Evolutionary conservation across 2,329 filamentous ascomycete species (phyloP), one percentile per base, ranked within the genome.

Genomic region (Verticillium klebahnii): DNA sequence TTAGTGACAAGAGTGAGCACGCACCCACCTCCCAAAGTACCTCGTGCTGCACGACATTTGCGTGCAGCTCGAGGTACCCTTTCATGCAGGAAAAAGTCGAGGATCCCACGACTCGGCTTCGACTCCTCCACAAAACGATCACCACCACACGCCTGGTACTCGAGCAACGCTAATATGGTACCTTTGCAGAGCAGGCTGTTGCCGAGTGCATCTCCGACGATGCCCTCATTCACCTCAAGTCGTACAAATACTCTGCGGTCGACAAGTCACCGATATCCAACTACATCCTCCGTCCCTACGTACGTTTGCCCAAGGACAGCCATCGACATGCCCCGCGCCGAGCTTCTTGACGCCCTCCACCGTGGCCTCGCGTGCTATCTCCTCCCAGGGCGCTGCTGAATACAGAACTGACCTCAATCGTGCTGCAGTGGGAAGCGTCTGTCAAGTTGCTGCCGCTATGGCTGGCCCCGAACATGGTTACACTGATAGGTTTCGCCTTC

Each of bases 391-490:
- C 37, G 54, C 58, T 54, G 32, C 61, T 65, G 56, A 58, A 23
- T 57, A n/a, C 19, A 65, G 34, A 58, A 12, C 45, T 56, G 31
- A 56, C 40, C 40, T 60, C 65, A 32, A 55, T 61, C 25, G 58
- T 63, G 62, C 57, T 69, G 71, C 76, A 98, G 94, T 99, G 95
- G 95, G 98, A 97, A 85, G 92, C 88, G 67, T 93, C 93, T 69
- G 95, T 98, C 69, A 88, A 97, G 74, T 78, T 97, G 52, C 79
- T 99, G 70, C 95, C 95, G 66, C 79, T 97, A 86, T 99, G 94
- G 93, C 85, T 99, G 60, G 95, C 95, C 32, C 95, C 95, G 37
- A 99, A 99, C 73, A 95, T 97, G 88, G 94, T 99, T 63, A 99
- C 95, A 67, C 82, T 99, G 29, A 77, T 98, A 57, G 95, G 95